Conservation (phyloP, 129 eudicot species). For the Escallonia rubra region DNA sequence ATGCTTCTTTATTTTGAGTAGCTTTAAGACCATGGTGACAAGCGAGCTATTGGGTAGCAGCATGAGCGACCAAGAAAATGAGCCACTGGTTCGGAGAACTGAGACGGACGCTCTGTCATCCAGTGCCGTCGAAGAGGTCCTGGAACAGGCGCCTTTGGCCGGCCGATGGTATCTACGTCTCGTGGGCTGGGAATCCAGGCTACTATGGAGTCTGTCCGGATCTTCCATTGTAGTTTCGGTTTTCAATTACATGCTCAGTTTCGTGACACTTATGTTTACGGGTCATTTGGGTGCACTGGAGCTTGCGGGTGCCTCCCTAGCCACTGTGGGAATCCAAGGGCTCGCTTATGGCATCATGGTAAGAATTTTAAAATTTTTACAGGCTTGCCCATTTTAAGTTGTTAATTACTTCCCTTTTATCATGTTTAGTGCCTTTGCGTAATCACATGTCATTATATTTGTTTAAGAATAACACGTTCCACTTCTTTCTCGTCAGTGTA, state of each 20-base stretch:
- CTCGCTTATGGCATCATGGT: constrained; percentile 40
- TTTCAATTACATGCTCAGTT: constrained; percentile 29
- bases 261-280: constrained; percentile 26
- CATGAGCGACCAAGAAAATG: no score
- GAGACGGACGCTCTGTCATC: constrained; percentile 20
- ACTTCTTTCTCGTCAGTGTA: no score
- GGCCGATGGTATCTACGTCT: constrained; percentile 21
- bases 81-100: constrained; percentile 20
- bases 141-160: constrained; percentile 21
- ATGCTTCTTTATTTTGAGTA: no score
- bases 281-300: constrained; percentile 36
- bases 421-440: no score
- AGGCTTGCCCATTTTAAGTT: no score
- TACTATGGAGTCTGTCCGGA: constrained; percentile 29
- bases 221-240: constrained; percentile 27
- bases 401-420: no score
- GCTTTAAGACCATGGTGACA: no score
- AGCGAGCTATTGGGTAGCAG: no score
- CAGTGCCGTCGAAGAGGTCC: constrained; percentile 18
- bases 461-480: no score
- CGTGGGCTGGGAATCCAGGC: constrained; percentile 34
- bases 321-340: constrained; percentile 34
- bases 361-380: background rate
- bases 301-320: constrained; percentile 36
- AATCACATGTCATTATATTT: no score